A percentile compares a stretch with the other conserved stretches of the same genome.
These are phyloP conservation scores for Hypoxylon sp. DNA, from an alignment of 2,329 filamentous ascomycete genomes.

Conservation along the genomic window DNA sequence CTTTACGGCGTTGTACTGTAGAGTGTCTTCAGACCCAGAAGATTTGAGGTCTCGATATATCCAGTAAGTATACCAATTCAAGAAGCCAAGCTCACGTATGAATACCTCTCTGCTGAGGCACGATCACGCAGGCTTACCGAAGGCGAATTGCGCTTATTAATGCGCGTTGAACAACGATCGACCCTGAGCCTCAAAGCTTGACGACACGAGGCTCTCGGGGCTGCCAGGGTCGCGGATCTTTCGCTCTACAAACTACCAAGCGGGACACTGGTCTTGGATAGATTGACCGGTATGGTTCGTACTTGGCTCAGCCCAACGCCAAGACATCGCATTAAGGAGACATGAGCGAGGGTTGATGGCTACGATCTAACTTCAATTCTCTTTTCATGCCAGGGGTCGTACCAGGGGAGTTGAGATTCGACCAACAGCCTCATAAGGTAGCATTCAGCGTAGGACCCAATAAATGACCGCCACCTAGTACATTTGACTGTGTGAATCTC, in stretches of 20 bases:
- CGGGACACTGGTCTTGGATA: neutral
- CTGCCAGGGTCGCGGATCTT: slow-evolving; percentile 1
- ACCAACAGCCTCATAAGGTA: slow-evolving; percentile 5
- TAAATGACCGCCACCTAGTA: slow-evolving; percentile 4
- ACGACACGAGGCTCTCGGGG: neutral
- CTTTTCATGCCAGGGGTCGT: neutral
- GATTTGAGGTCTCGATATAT: neutral
- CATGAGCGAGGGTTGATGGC: slow-evolving; percentile 1
- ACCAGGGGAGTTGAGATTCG: slow-evolving; percentile 2
- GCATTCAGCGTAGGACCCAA: slow-evolving; percentile 1
- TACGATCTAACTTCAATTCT: neutral
- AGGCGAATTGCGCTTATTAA: neutral
- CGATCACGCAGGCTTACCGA: neutral
- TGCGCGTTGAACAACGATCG: neutral
- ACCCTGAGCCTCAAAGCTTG: neutral
- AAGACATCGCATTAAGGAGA: slow-evolving; percentile 4
- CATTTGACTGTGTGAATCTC: neutral
- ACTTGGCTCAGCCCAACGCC: slow-evolving; percentile 12
- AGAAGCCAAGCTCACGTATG: neutral
- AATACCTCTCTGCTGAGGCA: neutral
- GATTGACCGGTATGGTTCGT: neutral
- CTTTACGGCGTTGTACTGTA: neutral
- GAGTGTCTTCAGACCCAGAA: neutral
- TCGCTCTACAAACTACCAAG: neutral
- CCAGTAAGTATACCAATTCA: neutral